phyloP scores from a whole-genome alignment of 2,329 filamentous ascomycete species.

The Zymoseptoria tritici region DNA sequence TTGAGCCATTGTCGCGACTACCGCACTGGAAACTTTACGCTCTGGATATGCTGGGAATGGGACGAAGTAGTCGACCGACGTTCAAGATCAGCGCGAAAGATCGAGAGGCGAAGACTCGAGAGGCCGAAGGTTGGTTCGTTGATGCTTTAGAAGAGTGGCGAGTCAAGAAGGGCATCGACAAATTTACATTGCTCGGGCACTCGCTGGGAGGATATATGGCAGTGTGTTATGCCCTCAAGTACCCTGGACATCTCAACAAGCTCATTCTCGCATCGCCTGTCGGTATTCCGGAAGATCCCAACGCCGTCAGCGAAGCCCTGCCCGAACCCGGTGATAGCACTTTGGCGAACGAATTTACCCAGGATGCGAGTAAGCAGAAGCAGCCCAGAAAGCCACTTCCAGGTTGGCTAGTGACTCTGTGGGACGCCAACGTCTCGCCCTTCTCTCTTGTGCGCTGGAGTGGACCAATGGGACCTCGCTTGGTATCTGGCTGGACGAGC shows the following conservation, averaged over 20 bases:
- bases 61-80: slow-evolving; percentile 71
- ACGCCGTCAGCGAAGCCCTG: slow-evolving; percentile 72
- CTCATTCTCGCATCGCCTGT: slow-evolving; percentile 91
- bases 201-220: slow-evolving; percentile 92
- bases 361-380: slow-evolving; percentile 28
- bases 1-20: slow-evolving; percentile 72
- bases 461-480: slow-evolving; percentile 80
- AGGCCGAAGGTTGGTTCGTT: slow-evolving; percentile 93
- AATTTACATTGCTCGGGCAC: slow-evolving; percentile 88
- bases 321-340: slow-evolving; percentile 69
- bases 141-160: slow-evolving; percentile 97
- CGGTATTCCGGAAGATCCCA: slow-evolving; percentile 89
- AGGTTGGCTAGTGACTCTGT: slow-evolving; percentile 84
- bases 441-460: slow-evolving; percentile 85
- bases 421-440: slow-evolving; percentile 94
- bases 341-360: slow-evolving; percentile 66
- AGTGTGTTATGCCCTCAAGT: slow-evolving; percentile 91
- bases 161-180: slow-evolving; percentile 76
- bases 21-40: slow-evolving; percentile 85
- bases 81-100: slow-evolving; percentile 82
- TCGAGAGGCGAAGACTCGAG: slow-evolving; percentile 67
- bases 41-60: slow-evolving; percentile 93
- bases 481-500: slow-evolving; percentile 92
- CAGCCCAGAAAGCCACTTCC: slow-evolving; percentile 58
- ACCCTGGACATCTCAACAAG: slow-evolving; percentile 90